phyloP scores from a whole-genome alignment of 2,329 filamentous ascomycete genomes.

The Fusarium brachygibbosum region DNA sequence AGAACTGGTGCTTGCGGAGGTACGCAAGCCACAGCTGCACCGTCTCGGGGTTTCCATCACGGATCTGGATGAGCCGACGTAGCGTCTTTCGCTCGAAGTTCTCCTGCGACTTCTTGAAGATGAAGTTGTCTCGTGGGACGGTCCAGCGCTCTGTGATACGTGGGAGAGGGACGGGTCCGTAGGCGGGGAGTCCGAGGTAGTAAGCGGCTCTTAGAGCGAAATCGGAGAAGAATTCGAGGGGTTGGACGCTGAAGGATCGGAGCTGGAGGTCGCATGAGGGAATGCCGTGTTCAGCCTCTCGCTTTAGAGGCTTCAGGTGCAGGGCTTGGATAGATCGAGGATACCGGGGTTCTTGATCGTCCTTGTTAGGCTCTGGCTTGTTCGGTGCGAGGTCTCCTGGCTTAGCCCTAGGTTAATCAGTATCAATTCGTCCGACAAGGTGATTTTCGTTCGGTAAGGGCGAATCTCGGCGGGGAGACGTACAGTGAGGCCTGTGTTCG shows the following conservation, averaged over 20 bases:
- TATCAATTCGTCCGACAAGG: not conserved
- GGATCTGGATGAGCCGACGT: constrained; percentile 89
- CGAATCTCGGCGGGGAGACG: constrained; percentile 23
- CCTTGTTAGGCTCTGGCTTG: constrained; percentile 22
- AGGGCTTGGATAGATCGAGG: constrained; percentile 87
- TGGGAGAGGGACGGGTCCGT: constrained; percentile 87
- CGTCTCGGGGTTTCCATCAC: constrained; percentile 88
- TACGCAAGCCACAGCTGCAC: constrained; percentile 95
- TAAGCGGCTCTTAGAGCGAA: constrained; percentile 96
- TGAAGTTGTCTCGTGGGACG: constrained; percentile 88
- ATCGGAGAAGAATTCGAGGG: constrained; percentile 94
- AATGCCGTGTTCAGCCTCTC: constrained; percentile 79
- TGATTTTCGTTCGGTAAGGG: not conserved
- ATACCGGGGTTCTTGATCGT: constrained; percentile 62
- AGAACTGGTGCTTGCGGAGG: constrained; percentile 90
- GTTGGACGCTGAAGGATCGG: constrained; percentile 89
- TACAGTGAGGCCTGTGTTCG: constrained; percentile 49
- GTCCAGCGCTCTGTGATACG: constrained; percentile 94
- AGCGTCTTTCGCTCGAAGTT: constrained; percentile 96
- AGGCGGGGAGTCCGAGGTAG: constrained; percentile 88
- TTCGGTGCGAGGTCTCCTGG: constrained; percentile 37
- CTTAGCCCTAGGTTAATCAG: constrained; percentile 35
- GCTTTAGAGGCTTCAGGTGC: constrained; percentile 86
- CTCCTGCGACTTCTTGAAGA: constrained; percentile 97
- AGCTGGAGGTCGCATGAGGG: constrained; percentile 92